Conservation (phyloP, 768 basidiomycete genomes). For the Suillus variegatus region DNA sequence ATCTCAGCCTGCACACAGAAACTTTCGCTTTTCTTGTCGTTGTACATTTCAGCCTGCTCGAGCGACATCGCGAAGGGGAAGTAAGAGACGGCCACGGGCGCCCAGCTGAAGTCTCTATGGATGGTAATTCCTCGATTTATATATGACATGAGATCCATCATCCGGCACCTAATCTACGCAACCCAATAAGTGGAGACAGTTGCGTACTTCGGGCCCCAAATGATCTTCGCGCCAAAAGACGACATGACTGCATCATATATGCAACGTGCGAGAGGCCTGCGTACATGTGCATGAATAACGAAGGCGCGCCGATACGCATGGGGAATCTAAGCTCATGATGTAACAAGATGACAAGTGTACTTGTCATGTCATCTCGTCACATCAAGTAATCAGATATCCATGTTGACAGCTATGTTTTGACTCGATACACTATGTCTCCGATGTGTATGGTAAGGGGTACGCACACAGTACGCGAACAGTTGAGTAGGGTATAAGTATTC, state of each 20-base stretch:
- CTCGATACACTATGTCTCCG: background rate
- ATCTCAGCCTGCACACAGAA: constrained; percentile 14
- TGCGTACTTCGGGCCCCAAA: background rate
- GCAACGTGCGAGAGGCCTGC: background rate
- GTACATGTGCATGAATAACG: too few relatives aligned
- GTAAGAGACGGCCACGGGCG: background rate
- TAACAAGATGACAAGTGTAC: background rate
- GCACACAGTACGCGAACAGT: background rate
- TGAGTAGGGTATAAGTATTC: background rate
- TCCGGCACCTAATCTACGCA: background rate
- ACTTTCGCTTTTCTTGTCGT: constrained; percentile 7
- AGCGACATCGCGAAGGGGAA: constrained; percentile 21
- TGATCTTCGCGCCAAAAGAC: background rate
- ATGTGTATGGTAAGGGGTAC: background rate
- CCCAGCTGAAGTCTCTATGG: background rate
- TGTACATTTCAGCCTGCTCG: constrained; percentile 6
- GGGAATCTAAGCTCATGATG: background rate
- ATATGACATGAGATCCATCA: background rate
- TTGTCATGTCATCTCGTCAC: too few relatives aligned
- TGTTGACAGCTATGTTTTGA: background rate
- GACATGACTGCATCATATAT: background rate
- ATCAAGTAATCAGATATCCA: too few relatives aligned
- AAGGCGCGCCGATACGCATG: too few relatives aligned
- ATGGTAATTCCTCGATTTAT: background rate
- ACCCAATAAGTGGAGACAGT: background rate